Evolutionary conservation across 768 basidiomycete genomes (phyloP).

Genomic region (Trametes maxima): DNA sequence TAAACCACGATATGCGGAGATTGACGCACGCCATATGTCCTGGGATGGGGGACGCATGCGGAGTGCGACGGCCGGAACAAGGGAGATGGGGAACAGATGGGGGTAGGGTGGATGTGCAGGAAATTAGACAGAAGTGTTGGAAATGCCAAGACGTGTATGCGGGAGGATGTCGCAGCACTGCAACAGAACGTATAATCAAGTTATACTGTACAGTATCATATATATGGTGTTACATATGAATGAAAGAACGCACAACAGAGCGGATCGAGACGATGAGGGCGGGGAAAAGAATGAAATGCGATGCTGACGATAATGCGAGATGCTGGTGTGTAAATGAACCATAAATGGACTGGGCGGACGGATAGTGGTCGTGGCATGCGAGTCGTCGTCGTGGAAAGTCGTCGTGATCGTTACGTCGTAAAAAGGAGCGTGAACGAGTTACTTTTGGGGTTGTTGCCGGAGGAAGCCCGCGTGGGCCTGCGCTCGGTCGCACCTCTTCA

Average conservation of each 20-base stretch:
- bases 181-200: conserved; percentile 4
- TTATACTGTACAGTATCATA: conserved; percentile 14
- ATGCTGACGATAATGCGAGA: not conserved
- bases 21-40: too few species aligned
- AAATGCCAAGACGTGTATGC: conserved; percentile 13
- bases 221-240: conserved; percentile 2
- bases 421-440: conserved; percentile 10
- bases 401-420: conserved; percentile 12
- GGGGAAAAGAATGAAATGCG: not conserved
- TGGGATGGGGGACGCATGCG: not conserved
- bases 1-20: too few species aligned
- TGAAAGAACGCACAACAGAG: not conserved
- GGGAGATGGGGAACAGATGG: not conserved
- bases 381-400: not conserved
- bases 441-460: conserved; percentile 19
- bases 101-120: not conserved
- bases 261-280: not conserved
- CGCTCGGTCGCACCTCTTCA: conserved; percentile 60
- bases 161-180: conserved; percentile 2
- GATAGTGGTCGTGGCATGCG: not conserved
- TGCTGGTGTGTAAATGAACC: not conserved
- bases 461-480: conserved; percentile 57
- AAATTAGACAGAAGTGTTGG: conserved; percentile 6
- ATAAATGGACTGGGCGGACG: not conserved
- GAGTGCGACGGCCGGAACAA: not conserved